These are phyloP conservation scores for Globisporangium paroecandrum DNA, from an alignment of 352 stramenopile genomes.

Conservation along the genomic window DNA sequence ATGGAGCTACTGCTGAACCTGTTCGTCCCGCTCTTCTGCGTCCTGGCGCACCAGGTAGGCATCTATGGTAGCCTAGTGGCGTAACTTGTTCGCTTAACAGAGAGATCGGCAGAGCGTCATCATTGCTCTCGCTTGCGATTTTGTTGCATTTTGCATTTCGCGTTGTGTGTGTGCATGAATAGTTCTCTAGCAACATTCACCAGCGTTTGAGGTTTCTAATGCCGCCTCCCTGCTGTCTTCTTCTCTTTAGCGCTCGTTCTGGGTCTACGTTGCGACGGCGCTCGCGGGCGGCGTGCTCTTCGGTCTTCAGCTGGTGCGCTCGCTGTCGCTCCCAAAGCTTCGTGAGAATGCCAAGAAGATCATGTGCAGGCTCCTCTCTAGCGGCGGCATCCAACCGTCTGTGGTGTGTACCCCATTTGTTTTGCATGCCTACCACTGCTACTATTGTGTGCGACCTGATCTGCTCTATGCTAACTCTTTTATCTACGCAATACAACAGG, in stretches of 20 bases:
- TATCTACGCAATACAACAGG: conserved; percentile 25
- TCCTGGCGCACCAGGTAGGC: conserved; percentile 73
- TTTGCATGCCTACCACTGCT: too few relatives aligned
- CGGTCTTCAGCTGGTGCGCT: conserved; percentile 62
- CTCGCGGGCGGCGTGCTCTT: conserved; percentile 54
- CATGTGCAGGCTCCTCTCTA: conserved; percentile 65
- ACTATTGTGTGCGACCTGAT: too few relatives aligned
- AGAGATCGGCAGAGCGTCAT: background rate
- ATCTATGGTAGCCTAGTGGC: conserved; percentile 9
- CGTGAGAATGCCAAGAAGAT: conserved; percentile 64
- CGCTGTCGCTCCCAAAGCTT: conserved; percentile 69
- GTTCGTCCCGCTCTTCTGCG: conserved; percentile 73
- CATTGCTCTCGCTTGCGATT: conserved; percentile 1
- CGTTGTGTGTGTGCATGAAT: background rate
- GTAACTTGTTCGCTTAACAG: conserved; percentile 3
- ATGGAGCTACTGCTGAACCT: conserved; percentile 80
- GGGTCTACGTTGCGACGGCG: conserved; percentile 71
- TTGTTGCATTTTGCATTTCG: conserved; percentile 13
- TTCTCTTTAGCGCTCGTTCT: conserved; percentile 57
- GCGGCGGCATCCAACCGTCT: conserved; percentile 55
- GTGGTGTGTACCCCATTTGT: conserved; percentile 28
- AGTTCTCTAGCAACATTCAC: background rate
- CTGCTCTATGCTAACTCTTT: too few relatives aligned
- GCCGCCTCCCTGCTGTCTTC: conserved; percentile 8
- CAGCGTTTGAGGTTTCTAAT: background rate